phyloP scores from a whole-genome alignment of 163 green algal genomes.

The Chlorella variabilis region DNA sequence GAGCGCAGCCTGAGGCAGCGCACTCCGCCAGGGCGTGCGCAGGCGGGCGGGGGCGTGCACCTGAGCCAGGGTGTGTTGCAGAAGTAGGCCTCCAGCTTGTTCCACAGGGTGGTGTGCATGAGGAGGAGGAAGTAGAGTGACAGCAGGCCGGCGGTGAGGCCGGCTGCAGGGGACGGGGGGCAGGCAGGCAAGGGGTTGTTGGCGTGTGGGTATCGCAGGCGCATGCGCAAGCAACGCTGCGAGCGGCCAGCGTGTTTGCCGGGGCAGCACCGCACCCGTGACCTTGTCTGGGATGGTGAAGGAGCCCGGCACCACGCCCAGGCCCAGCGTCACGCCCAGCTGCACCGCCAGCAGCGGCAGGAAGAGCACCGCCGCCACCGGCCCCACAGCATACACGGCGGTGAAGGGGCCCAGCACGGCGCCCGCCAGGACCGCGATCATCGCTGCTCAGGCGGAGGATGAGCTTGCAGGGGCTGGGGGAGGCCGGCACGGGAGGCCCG shows the following conservation, averaged over 20 bases:
- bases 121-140: conserved; percentile 20
- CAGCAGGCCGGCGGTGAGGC: background rate
- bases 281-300: conserved; percentile 16
- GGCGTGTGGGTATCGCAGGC: background rate
- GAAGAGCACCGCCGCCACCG: background rate
- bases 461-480: too few relatives aligned
- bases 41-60: background rate
- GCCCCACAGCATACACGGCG: background rate
- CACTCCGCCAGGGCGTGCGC: too few relatives aligned
- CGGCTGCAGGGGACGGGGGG: background rate
- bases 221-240: background rate
- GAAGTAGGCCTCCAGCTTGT: conserved; percentile 47
- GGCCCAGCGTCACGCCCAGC: conserved; percentile 19
- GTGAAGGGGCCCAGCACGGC: conserved; percentile 5
- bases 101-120: conserved; percentile 20
- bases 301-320: background rate
- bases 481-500: too few relatives aligned
- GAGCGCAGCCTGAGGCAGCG: too few relatives aligned
- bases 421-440: background rate
- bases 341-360: conserved; percentile 8
- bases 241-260: too few relatives aligned
- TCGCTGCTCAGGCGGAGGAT: too few relatives aligned
- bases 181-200: too few relatives aligned
- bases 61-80: conserved; percentile 41
- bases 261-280: conserved; percentile 22